Conservation (phyloP, 305 asterid genomes). For the Fraxinus greggii region DNA sequence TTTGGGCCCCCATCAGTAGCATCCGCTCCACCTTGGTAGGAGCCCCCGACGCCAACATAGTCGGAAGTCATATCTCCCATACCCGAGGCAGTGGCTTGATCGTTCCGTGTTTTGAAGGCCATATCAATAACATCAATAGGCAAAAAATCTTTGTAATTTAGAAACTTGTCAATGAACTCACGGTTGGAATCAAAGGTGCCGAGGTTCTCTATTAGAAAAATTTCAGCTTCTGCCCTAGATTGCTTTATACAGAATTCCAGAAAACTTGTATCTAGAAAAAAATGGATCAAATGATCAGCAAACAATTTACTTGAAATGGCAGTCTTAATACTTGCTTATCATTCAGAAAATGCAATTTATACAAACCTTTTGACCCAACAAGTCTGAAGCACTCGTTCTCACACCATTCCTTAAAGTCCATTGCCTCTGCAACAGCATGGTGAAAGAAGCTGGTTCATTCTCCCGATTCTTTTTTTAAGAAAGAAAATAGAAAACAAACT, state of each 20-base stretch:
- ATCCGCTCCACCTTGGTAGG: conserved; percentile 25
- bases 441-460: conserved; percentile 6
- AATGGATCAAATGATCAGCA: conserved; percentile 13
- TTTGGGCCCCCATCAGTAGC: conserved; percentile 42
- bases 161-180: conserved; percentile 71
- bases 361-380: conserved; percentile 63
- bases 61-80: conserved; percentile 42
- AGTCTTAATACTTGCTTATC: neutral
- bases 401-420: conserved; percentile 90
- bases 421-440: conserved; percentile 64
- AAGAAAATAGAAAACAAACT: neutral
- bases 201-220: conserved; percentile 63
- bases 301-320: neutral
- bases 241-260: conserved; percentile 70
- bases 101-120: conserved; percentile 58
- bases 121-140: conserved; percentile 64
- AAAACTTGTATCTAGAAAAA: conserved; percentile 63
- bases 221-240: conserved; percentile 80
- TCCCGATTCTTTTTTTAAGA: neutral
- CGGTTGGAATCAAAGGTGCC: conserved; percentile 76
- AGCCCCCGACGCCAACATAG: conserved; percentile 30
- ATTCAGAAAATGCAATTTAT: neutral
- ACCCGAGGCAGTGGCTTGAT: conserved; percentile 34
- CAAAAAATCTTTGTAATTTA: conserved; percentile 69
- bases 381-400: conserved; percentile 87